Base-by-base conservation (phyloP, 2,329 filamentous ascomycete genomes). In the Dactylellina leptospora region DNA sequence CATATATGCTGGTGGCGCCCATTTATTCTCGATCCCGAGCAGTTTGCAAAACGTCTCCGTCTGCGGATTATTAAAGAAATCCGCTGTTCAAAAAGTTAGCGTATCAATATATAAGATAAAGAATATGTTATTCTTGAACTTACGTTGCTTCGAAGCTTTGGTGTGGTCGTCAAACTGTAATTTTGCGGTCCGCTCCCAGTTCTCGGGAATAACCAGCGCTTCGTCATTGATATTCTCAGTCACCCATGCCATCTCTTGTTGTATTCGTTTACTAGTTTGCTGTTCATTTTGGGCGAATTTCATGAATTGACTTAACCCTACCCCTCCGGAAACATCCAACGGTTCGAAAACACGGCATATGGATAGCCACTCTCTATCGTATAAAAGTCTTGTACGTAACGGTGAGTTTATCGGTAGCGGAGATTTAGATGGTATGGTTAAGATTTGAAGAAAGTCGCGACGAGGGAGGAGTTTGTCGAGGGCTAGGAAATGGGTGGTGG, bases 291-390 rank as follows among this genome's bases (percentile, higher is more conserved):
- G 79, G 0, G 89, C 83, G 0, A 85, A 80, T 38, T 80, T 79
- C 0, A 85, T 83, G 5, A 81, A 78, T 3, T 82, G 83, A 74
- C 89, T 90, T 36, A 93, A 81, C 1, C 82, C 80, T 1, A 95
- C 83, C 40, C 86, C 83, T 2, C 82, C 76, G 40, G 90, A 86
- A 4, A 75, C 73, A 38, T 76, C 60, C 11, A 62, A 62, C 0
- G 73, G 66, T 13, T 77, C 76, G 77, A 97, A 96, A 5, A 88
- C 89, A 42, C 93, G 90, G 10, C 89, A 93, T 74, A 99, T 97
- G 42, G 95, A 90, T 5, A 99, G 87, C 93, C 93, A 99, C 81
- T 99, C 95, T 9, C 88, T 87, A 79, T 99, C 95, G 78, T 99
- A 97, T 50, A 87, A 82, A 0, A 97, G 83, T 9, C 81, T 82